Evolutionary conservation across 352 stramenopile species (phyloP), one percentile per base, ranked within the genome.

Genomic region (Globisporangium cystogenes): DNA sequence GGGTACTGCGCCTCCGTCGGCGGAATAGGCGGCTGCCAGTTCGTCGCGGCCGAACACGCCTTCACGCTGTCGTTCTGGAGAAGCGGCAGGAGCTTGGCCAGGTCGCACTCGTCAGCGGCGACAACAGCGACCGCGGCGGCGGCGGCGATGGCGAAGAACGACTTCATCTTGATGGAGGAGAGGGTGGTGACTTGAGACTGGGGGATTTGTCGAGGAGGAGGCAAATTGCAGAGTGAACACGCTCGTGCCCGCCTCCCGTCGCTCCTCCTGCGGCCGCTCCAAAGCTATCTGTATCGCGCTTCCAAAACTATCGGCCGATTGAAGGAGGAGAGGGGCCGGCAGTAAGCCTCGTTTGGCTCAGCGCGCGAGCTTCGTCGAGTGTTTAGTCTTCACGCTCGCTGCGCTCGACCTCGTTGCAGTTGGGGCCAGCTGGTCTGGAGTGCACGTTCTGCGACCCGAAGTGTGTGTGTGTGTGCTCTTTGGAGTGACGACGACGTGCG

Each of bases 141-240:
- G 42, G 51, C 39, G 21, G 42, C 51, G 51, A 43, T 11, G 14
- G 24, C 51, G 46, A 57, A 31, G 51, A 57, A 57, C n/a, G 46
- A 42, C 51, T 57, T 57, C 51, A 50, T 57, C 27, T 14, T 50
- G 27, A n/a, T 49, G 21, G 51, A 31, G 35, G 21, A 37, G 33
- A 5, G 14, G 23, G 23, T 27, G 4, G 14, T 10, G 33, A 11
- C 33, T 37, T 45, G 37, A 45, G 21, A 36, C 51, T 21, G 29
- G 20, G 23, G 57, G 48, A 55, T 68, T 69, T 69, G 60, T 64
- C 65, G 61, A 37, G 63, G 57, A 57, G 40, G 50, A 62, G 54
- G 65, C 56, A 67, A 69, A 67, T 69, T 72, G 57, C 44, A 53
- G 41, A 69, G 54, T 72, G 64, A 72, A 16, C 5, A n/a, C n/a